Base-by-base conservation (phyloP, 2,329 filamentous ascomycete species). In the Penicillium sp. region DNA sequence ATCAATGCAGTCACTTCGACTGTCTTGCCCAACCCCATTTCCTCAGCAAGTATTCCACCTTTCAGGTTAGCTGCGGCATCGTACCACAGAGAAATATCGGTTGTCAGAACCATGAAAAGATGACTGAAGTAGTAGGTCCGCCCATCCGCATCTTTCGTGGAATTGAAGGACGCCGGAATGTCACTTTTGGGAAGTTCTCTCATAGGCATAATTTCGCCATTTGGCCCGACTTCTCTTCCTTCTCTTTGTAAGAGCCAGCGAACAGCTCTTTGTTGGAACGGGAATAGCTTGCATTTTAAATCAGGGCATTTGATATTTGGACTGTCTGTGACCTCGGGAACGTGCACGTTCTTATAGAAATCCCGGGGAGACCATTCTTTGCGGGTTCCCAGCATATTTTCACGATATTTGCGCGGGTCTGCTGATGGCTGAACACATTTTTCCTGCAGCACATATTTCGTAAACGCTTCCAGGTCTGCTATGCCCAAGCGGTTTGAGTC, bases 11-110 rank as follows among this genome's bases (percentile, higher is more conserved):
- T 77, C 61, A 80, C 69, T 60, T 80, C 78, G 37, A 80, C 75
- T 4, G 78, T 80, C 59, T 80, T 80, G 4, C 78, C 78, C 15
- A 80, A 64, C 3, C 77, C 78, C 78, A 80, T 80, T 56, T 80
- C 78, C 60, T 80, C 78, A 9, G 78, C 77, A 45, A 80, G 69
- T 18, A 80, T 75, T 3, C 78, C 78, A 8, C 78, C 78, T 39
- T 60, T 70, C 5, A 77, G 52, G 27, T 62, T 52, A 25, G 63
- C 56, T 31, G 58, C 59, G 18, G 64, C 67, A 65, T 69, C 65
- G 40, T 59, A 61, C 69, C 64, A 78, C 32, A 61, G 49, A 21
- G 65, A 67, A 13, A 74, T 49, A 50, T 77, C 68, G 7, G 67
- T 71, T 3, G 72, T 70, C 31, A 75, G 67, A 21, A 72, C 64